Conservation (phyloP, 2,329 filamentous ascomycete species). For the Cladophialophora bantiana region DNA sequence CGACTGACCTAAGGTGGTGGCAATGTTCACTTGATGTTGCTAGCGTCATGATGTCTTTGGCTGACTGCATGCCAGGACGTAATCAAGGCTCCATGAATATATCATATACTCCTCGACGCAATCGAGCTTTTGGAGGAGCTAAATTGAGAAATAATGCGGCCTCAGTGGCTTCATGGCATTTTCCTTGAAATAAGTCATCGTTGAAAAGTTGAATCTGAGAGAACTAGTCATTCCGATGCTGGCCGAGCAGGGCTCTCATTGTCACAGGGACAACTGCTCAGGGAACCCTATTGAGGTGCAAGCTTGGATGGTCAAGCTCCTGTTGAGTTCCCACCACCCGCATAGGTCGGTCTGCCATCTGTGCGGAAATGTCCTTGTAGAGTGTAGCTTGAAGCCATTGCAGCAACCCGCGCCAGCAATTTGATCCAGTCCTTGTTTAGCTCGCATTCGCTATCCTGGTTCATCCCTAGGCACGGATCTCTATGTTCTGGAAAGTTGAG, state of each 20-base stretch:
- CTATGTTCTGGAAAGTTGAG: background rate
- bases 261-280: background rate
- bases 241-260: background rate
- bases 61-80: background rate
- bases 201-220: background rate
- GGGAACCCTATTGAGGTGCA: background rate
- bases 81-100: background rate
- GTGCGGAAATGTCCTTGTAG: background rate
- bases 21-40: background rate
- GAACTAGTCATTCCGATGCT: background rate
- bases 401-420: background rate
- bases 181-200: background rate
- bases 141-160: background rate
- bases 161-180: background rate
- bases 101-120: background rate
- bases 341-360: background rate
- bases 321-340: background rate
- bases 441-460: background rate
- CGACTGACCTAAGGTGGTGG: background rate
- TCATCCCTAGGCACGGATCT: background rate
- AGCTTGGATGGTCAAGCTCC: background rate
- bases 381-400: background rate
- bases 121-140: background rate
- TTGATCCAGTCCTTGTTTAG: background rate
- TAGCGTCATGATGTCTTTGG: background rate